Base-by-base conservation (phyloP, 2,329 filamentous ascomycete species). In the Monosporascus sp. region DNA sequence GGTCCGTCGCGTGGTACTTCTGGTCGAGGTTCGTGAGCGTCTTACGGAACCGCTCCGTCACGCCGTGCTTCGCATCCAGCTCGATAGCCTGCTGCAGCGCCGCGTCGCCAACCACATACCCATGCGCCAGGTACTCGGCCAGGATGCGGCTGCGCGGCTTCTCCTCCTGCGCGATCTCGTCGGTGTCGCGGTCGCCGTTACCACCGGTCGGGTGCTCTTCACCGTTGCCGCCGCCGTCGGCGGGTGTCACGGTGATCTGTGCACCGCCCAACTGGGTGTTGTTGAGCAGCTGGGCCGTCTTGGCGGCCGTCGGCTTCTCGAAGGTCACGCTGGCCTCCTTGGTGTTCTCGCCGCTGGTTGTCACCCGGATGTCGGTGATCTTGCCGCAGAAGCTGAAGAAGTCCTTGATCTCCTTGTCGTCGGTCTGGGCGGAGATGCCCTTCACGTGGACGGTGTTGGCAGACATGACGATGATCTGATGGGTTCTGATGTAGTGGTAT, bases 311-410 rank as follows among this genome's bases (percentile, higher is more conserved):
- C 71, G 93, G 86, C 79, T 97, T 97, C 75, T 97, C 94, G 68
- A 99, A 99, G 50, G 86, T 92, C 59, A 99, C 92, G n/a, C 87
- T 89, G 54, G 94, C 94, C 49, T 86, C 86, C 76, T 97, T 91
- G 61, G 82, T 79, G 61, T 86, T 81, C 66, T 84, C 84, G 72
- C 77, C 49, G 52, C 73, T 74, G 37, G 85, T 74, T 27, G 85
- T 90, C 66, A 97, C 82, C 55, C 90, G 86, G 71, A 99, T 81
- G 64, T 83, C 82, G 62, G 84, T 86, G 72, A 99, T 96, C 81
- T 97, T 97, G 72, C 94, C 94, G 70, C 84, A 88, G 76, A 97
- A 97, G 79, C 88, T 94, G 81, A 99, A 99, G 81, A 99, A 99
- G 70, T 96, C 92, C 68, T 85, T 85, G 65, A 99, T 86, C 75